A percentile compares a stretch with the other conserved stretches of the same genome.
These are phyloP conservation scores for Porodaedalea pini DNA, from an alignment of 1,284 basidiomycete genomes.

Conservation along the genomic window DNA sequence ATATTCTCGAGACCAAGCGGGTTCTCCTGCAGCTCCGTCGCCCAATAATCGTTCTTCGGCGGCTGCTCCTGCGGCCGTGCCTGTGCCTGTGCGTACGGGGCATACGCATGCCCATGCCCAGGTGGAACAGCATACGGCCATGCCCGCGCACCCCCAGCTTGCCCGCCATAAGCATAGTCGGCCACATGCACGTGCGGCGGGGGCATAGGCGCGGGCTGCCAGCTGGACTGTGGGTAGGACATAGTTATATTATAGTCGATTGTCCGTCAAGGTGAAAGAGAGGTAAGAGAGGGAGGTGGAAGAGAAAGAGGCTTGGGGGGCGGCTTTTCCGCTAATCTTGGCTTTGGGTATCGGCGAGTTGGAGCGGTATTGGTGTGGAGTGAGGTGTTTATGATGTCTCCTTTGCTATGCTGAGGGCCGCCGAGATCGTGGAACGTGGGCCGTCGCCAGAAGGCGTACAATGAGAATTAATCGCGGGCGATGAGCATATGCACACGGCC, in stretches of 20 bases:
- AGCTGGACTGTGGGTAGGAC: constrained; percentile 1
- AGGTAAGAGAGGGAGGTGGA: not conserved
- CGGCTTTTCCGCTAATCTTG: not conserved
- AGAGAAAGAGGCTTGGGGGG: not conserved
- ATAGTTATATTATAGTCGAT: not conserved
- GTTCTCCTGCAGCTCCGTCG: constrained; percentile 45
- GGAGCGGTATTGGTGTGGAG: not conserved
- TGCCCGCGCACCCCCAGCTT: not conserved
- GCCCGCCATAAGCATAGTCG: not conserved
- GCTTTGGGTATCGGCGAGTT: no score
- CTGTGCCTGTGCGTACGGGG: not conserved
- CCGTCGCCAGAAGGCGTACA: no score
- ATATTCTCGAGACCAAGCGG: constrained; percentile 62
- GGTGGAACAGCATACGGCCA: constrained; percentile 1
- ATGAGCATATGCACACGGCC: no score
- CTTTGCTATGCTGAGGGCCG: no score
- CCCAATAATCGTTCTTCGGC: constrained; percentile 16
- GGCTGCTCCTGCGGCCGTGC: not conserved
- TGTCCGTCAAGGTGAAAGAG: not conserved
- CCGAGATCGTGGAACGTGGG: no score
- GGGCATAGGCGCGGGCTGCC: not conserved
- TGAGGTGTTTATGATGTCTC: no score
- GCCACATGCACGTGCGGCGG: no score
- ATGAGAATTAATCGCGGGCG: no score
- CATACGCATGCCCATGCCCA: not conserved